Base-by-base conservation (phyloP, 352 stramenopile species). In the Blastocystis sp. region DNA sequence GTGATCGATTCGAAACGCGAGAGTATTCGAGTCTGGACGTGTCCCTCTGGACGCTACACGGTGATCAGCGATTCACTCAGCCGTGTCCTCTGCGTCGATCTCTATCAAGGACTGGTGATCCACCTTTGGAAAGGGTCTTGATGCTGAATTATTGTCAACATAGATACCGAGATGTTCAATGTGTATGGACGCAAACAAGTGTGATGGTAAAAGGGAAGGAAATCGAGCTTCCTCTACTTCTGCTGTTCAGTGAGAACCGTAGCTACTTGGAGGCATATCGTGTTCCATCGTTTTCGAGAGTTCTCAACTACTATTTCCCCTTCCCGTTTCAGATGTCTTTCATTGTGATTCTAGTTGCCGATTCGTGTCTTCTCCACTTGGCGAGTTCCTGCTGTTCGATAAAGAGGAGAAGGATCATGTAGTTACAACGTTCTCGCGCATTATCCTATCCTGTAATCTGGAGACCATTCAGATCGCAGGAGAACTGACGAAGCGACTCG, bases 141-240 rank as follows among this genome's bases (percentile, higher is more conserved):
- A 24, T 42, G 14, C 14, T 4, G 6, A 0, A 8, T 29, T n/a
- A 29, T 7, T 4, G 1, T 81, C 3, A 81, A 16, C 14, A 27
- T 65, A 81, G 69, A 0, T 81, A 81, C 44, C 69, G 69, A n/a
- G 48, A 46, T 29, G 69, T 81, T 21, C 69, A 81, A 32, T 81
- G 69, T 44, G 4, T 81, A 29, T 81, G 69, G 69, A 46, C 69
- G 44, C 56, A 81, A 63, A 36, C 48, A 46, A 16, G 11, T 75
- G 14, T 49, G 4, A 29, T 18, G n/a, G 7, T 49, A 56, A n/a
- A 75, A 32, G 34, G 4, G 4, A 4, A 9, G 4, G 32, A 44
- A 11, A 1, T 24, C 29, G 21, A 27, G n/a, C 51, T 36, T 36
- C 36, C 16, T 36, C 27, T 56, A 54, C 27, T 44, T 63, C 36